A percentile compares a stretch with the other conserved stretches of the same genome.
These are phyloP conservation scores for Lotus japonicus DNA, from an alignment of 306 rosid species.

Conservation along the genomic window DNA sequence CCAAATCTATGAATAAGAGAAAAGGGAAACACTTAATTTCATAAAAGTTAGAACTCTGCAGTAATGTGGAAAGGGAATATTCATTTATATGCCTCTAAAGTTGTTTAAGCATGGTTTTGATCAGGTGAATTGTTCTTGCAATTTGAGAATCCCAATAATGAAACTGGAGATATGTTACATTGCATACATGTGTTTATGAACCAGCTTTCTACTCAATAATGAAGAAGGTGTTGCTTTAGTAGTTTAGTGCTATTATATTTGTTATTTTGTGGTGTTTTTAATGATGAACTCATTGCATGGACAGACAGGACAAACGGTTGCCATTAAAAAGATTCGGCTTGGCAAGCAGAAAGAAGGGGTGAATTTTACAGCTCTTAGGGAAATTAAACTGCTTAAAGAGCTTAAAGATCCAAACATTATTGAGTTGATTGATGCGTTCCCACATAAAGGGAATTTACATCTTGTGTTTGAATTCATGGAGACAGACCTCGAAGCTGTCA, in stretches of 20 bases:
- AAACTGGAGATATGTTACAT: no score
- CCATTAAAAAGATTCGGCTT: slow-evolving; percentile 80
- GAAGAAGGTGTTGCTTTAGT: no score
- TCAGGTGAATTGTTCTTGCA: background rate
- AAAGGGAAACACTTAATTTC: no score
- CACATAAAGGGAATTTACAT: slow-evolving; percentile 90
- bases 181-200: no score
- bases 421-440: slow-evolving; percentile 86
- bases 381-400: slow-evolving; percentile 84
- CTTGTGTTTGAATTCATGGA: slow-evolving; percentile 98
- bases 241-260: background rate
- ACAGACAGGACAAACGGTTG: slow-evolving; percentile 83
- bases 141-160: no score
- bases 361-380: slow-evolving; percentile 89
- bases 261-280: background rate
- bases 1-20: no score
- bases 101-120: background rate
- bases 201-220: no score
- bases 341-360: slow-evolving; percentile 92
- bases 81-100: background rate
- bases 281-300: slow-evolving; percentile 22
- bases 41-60: no score
- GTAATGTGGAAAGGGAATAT: background rate
- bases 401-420: slow-evolving; percentile 76
- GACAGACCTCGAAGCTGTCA: slow-evolving; percentile 96